Base-by-base conservation (phyloP, 192 early-diverging fungal genomes). In the Phlyctochytrium planicorne region DNA sequence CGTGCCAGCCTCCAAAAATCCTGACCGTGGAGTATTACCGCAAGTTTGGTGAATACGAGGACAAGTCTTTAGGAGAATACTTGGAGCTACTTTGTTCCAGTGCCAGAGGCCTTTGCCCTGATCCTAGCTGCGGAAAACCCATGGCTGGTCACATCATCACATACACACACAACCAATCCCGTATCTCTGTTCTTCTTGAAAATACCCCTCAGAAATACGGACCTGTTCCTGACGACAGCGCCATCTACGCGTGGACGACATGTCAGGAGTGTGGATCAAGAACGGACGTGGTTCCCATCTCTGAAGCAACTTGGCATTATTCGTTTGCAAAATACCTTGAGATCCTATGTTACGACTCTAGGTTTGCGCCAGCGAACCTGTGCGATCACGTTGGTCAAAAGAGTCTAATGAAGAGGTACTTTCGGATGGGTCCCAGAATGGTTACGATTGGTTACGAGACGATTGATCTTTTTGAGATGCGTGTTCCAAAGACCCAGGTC, bases 1-100 rank as follows among this genome's bases (percentile, higher is more conserved):
- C 81, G 10, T 84, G 82, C 36, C 68, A 75, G 12, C 75, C 75
- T 25, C 78, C 75, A 4, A 63, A 70, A 20, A 59, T 83, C 40
- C 72, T 83, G 12, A 80, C 81, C 0, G 68, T 84, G 3, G 82
- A 84, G 24, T 84, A 84, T 57, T 84, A 84, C 71, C 72, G 73
- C 27, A 84, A 83, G 24, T 59, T 37, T 25, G 76, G 73, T 6
- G 33, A 32, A 4, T 69, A 79, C 59, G 59, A 74, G 25, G 82
- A 84, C 57, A 75, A 75, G 68, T 60, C 73, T 30, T 64, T 84
- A 17, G 82, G 82, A 16, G 76, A 84, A 59, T 76, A 79, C 68
- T 71, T 84, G 20, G 69, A 80, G 60, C 64, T 74, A 1, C 68
- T 84, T 10, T 83, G 81, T 50, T 14, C 31, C 66, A 61, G 76